phyloP scores from a whole-genome alignment of 2,329 filamentous ascomycete species.

The Colletotrichum sp. region DNA sequence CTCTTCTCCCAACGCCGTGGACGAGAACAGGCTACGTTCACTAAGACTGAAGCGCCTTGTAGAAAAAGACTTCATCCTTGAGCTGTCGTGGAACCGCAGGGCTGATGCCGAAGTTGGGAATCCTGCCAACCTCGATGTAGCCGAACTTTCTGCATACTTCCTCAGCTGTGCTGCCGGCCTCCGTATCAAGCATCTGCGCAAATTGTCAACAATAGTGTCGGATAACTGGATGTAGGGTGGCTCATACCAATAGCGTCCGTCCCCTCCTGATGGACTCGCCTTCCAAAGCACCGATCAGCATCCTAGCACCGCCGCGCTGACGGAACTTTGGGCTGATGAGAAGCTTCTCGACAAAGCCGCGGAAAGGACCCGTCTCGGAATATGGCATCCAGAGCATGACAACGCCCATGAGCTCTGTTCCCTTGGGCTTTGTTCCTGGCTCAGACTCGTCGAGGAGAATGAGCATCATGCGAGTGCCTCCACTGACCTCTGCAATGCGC shows the following conservation, averaged over 20 bases:
- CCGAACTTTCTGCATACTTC: conserved; percentile 59
- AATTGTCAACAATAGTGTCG: not conserved
- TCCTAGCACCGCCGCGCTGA: conserved; percentile 53
- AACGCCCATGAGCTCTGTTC: conserved; percentile 56
- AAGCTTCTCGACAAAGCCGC: conserved; percentile 62
- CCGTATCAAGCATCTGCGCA: conserved; percentile 56
- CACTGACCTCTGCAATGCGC: conserved; percentile 50
- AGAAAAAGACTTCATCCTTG: conserved; percentile 61
- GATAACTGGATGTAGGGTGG: not conserved
- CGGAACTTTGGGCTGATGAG: conserved; percentile 59
- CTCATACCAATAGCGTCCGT: conserved; percentile 54
- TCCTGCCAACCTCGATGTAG: conserved; percentile 58
- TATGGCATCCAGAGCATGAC: conserved; percentile 58
- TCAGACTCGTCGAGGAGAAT: conserved; percentile 49
- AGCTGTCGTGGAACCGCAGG: conserved; percentile 47
- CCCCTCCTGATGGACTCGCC: conserved; percentile 53
- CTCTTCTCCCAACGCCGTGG: not conserved
- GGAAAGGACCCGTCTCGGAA: conserved; percentile 60
- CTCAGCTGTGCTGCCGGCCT: conserved; percentile 57
- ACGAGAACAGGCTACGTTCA: not conserved
- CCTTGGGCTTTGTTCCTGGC: conserved; percentile 38
- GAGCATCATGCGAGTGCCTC: conserved; percentile 54
- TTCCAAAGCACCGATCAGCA: conserved; percentile 60
- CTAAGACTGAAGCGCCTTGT: conserved; percentile 53
- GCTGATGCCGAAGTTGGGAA: conserved; percentile 58